Base-by-base conservation (phyloP, 768 basidiomycete genomes). In the Tubosaeta brunneosetosa region DNA sequence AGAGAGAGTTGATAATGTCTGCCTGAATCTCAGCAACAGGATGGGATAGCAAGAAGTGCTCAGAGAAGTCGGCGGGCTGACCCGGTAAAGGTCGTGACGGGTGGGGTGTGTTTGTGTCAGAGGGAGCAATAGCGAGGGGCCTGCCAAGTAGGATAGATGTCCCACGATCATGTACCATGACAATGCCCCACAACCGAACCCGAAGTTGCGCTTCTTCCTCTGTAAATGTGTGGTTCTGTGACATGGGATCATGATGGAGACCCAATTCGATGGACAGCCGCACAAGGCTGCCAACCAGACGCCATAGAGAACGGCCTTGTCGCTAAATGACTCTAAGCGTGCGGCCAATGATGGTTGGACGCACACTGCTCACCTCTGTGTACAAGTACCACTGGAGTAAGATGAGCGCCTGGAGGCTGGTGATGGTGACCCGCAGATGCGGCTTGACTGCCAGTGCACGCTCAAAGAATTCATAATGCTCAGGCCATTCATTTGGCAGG, bases 301-400 rank as follows among this genome's bases (percentile, higher is more conserved):
- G 86, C 91, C 91, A 93, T 3, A 93, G 73, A 1, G 88, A 86
- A 57, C 89, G 82, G n/a, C 90, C 90, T 79, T 91, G 89, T 58
- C 90, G 83, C 90, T 93, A 61, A 32, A 57, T 19, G 44, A 40
- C 40, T 42, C 40, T 52, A 49, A 61, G 59, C 16, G 55, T 17
- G 45, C n/a, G 29, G 33, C 38, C 8, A 12, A 22, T 32, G 32
- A 16, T 25, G 16, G 55, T 29, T 29, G 11, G 31, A 45, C 10
- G 19, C 2, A 22, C 3, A 41, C 4, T 17, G 62, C 79, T 50
- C 57, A 88, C 91, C 78, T 92, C 91, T 19, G 85, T 90, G 61
- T 92, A 93, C 19, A 93, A 77, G 68, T 92, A 91, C 91, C 89
- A 92, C 50, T 93, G 91, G 44, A 92, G 68, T 6, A 93, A 69